These are phyloP conservation scores for Sugiyamaella castrensis DNA, from an alignment of 1,139 yeast genomes.

Conservation along the genomic window DNA sequence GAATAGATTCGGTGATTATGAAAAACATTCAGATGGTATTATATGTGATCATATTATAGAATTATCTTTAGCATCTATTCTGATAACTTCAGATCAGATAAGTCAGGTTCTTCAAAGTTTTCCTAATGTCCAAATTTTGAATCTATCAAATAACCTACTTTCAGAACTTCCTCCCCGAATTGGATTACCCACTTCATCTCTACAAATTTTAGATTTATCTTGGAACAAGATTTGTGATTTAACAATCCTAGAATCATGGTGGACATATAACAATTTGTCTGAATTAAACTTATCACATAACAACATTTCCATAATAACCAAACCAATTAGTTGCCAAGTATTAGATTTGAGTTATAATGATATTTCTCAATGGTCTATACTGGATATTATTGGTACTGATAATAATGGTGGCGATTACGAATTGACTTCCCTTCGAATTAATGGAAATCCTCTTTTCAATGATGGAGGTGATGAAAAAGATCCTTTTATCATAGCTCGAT, in stretches of 20 bases:
- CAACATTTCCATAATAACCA: slow-evolving; percentile 14
- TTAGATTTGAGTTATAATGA: slow-evolving; percentile 52
- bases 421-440: slow-evolving; percentile 47
- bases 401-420: slow-evolving; percentile 28
- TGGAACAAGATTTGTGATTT: slow-evolving; percentile 7
- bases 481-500: slow-evolving; percentile 50
- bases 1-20: slow-evolving; percentile 46
- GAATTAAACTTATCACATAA: slow-evolving; percentile 33
- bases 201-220: slow-evolving; percentile 9
- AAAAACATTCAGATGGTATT: neutral
- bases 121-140: slow-evolving; percentile 41
- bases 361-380: slow-evolving; percentile 46
- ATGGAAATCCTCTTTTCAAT: slow-evolving; percentile 51
- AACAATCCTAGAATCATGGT: neutral
- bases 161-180: neutral
- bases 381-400: slow-evolving; percentile 43
- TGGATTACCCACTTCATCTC: neutral
- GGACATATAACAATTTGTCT: neutral
- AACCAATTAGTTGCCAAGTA: slow-evolving; percentile 13
- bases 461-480: slow-evolving; percentile 26
- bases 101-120: slow-evolving; percentile 39
- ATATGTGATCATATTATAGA: slow-evolving; percentile 24
- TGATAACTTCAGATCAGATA: slow-evolving; percentile 32
- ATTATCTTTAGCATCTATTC: slow-evolving; percentile 42
- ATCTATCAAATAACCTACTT: slow-evolving; percentile 24